Evolutionary conservation across 176 grass and related monocot species (phyloP), one percentile per base, ranked within the genome.

Genomic region (Poa pratensis): DNA sequence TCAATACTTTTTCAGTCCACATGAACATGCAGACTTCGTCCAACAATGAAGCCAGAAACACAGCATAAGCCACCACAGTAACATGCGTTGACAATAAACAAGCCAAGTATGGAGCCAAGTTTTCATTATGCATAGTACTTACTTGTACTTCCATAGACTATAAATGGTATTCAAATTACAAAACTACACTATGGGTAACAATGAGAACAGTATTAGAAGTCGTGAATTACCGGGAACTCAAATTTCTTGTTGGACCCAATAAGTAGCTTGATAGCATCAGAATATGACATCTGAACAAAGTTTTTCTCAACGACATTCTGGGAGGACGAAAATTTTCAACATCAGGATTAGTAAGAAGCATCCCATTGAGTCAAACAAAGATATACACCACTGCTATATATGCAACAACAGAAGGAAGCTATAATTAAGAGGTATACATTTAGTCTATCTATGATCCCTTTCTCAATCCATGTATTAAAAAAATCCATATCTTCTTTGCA

Each of bases 401-500:
- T 57, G 65, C 54, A 60, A 85, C 28, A 90, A 65, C 19, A 63
- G 42, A 86, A 82, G 30, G 58, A 84, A 83, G 22, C 30, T 64
- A 60, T 55, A 73, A 45, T 79, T 82, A 85, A 78, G 63, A 80
- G 20, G 8, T 49, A 72, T 95, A 95, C 96, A 87, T 88, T 90
- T 92, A 98, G 83, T 86, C 96, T 84, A 77, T 95, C 83, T 79
- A 94, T 92, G 55, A 98, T 94, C 68, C 96, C 96, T 92, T 98
- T 98, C 79, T 98, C 93, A 84, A 98, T 87, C 96, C 96, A 98
- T 75, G 89, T 89, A 76, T 98, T 89, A 77, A 98, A 98, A 73
- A 98, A 98, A 81, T 94, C 91, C 93, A 98, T 98, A 80, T 98
- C 96, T 85, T 98, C 96, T 89, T 94, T 90, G 79, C 96, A 94